Percentiles rank a stretch among this genome's conserved stretches.
Evolutionary conservation across 805 yeast genomes (phyloP).

Genomic region (Metschnikowia bowlesiae): DNA sequence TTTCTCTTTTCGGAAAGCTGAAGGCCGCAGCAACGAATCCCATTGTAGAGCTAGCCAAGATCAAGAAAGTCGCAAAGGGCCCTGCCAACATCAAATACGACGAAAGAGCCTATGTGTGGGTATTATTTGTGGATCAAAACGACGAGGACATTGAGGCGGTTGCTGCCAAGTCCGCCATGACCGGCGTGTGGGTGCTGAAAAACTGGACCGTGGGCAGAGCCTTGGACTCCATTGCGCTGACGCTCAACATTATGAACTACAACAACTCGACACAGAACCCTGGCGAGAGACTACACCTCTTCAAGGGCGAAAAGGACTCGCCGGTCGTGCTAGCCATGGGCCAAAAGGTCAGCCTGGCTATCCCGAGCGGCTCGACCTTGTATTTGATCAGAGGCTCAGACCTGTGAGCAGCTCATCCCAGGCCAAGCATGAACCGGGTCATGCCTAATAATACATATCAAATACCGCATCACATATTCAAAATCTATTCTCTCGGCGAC

Average conservation of each 20-base stretch:
- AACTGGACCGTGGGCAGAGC: slow-evolving; percentile 60
- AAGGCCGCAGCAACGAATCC: slow-evolving; percentile 8
- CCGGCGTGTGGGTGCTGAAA: slow-evolving; percentile 45
- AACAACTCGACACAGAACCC: slow-evolving; percentile 45
- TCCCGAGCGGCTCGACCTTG: slow-evolving; percentile 47
- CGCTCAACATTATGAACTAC: slow-evolving; percentile 43
- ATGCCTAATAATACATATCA: too few species aligned
- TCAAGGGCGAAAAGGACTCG: slow-evolving; percentile 29
- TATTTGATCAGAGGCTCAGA: slow-evolving; percentile 49
- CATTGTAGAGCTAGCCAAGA: slow-evolving; percentile 31
- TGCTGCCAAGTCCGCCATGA: slow-evolving; percentile 24
- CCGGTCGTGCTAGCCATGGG: slow-evolving; percentile 28
- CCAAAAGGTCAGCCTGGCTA: slow-evolving; percentile 35
- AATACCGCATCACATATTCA: too few species aligned
- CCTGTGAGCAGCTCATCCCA: not conserved
- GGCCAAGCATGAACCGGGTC: not conserved
- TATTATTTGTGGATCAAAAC: slow-evolving; percentile 34
- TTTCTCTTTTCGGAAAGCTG: slow-evolving; percentile 6
- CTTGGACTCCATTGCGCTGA: slow-evolving; percentile 48
- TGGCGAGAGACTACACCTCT: slow-evolving; percentile 44
- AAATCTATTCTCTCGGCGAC: too few species aligned
- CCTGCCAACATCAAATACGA: slow-evolving; percentile 38
- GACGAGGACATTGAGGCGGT: slow-evolving; percentile 25
- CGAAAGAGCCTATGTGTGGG: slow-evolving; percentile 50
- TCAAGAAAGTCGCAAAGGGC: slow-evolving; percentile 50